Evolutionary conservation across 495 filamentous ascomycete species (phyloP).

Genomic region (Penicillium macrosclerotiorum): DNA sequence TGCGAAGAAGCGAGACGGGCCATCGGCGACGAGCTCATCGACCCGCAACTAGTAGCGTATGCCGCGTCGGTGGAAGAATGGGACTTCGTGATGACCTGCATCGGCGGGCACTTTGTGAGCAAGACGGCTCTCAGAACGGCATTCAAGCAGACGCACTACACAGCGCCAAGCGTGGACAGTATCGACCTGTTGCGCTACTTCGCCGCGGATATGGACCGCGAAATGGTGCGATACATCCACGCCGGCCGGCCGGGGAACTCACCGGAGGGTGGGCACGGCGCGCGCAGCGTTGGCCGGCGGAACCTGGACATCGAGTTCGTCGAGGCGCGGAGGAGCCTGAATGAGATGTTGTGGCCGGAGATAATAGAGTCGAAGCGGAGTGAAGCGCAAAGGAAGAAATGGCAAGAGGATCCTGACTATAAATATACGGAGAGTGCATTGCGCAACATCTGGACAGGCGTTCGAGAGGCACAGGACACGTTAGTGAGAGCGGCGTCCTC

Average conservation of each 20-base stretch:
- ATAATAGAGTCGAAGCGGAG: no score
- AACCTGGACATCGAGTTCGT: neutral
- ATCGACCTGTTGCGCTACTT: conserved; percentile 8
- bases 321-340: neutral
- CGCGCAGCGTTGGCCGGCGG: neutral
- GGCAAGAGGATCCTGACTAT: no score
- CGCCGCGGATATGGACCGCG: conserved; percentile 1
- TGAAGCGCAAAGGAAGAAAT: no score
- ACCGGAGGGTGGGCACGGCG: neutral
- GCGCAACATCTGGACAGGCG: no score
- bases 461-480: no score
- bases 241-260: neutral
- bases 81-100: conserved; percentile 13
- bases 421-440: no score
- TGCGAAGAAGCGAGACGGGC: neutral
- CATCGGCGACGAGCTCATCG: conserved; percentile 4
- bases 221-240: conserved; percentile 1
- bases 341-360: neutral
- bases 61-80: conserved; percentile 9
- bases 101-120: conserved; percentile 4
- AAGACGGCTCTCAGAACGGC: neutral
- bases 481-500: no score
- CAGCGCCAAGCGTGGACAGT: neutral
- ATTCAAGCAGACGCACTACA: neutral
- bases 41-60: neutral